Conservation (phyloP, 2,329 filamentous ascomycete species). For the Arthroderma sp. region DNA sequence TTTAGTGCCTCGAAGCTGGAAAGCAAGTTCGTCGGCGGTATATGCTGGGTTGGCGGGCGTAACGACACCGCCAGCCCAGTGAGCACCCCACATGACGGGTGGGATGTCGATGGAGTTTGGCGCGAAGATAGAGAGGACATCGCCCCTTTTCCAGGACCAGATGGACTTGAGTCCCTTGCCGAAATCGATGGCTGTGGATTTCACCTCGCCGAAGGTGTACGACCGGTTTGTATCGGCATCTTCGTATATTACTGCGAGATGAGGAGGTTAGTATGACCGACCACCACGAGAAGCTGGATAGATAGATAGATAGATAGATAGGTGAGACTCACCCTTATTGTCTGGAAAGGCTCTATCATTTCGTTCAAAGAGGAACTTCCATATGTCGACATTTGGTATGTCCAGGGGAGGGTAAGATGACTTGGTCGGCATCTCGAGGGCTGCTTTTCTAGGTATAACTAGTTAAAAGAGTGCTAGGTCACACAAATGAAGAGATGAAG, state of each 20-base stretch:
- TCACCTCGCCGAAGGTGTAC: slow-evolving; percentile 60
- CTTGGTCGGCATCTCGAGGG: slow-evolving; percentile 50
- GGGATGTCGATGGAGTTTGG: slow-evolving; percentile 80
- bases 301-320: neutral
- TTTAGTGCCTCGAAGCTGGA: slow-evolving; percentile 66
- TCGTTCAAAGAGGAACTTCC: slow-evolving; percentile 63
- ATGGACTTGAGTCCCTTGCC: slow-evolving; percentile 61
- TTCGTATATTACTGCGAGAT: slow-evolving; percentile 56
- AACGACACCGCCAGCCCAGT: slow-evolving; percentile 70
- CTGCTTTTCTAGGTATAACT: neutral
- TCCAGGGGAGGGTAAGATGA: slow-evolving; percentile 52
- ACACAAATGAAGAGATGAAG: too few relatives aligned
- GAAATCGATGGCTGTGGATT: slow-evolving; percentile 55
- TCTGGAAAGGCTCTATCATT: slow-evolving; percentile 53
- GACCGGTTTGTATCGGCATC: slow-evolving; percentile 56
- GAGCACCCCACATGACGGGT: slow-evolving; percentile 59
- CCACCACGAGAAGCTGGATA: neutral
- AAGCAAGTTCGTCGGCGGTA: slow-evolving; percentile 68
- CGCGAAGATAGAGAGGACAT: slow-evolving; percentile 70
- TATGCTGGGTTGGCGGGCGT: slow-evolving; percentile 86
- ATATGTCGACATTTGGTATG: slow-evolving; percentile 65
- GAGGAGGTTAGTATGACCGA: neutral
- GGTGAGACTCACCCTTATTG: slow-evolving; percentile 48
- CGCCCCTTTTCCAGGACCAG: slow-evolving; percentile 69
- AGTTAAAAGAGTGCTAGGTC: too few relatives aligned